phyloP scores from a whole-genome alignment of 179 eudicot genomes.

The Sideroxylon spinosum region DNA sequence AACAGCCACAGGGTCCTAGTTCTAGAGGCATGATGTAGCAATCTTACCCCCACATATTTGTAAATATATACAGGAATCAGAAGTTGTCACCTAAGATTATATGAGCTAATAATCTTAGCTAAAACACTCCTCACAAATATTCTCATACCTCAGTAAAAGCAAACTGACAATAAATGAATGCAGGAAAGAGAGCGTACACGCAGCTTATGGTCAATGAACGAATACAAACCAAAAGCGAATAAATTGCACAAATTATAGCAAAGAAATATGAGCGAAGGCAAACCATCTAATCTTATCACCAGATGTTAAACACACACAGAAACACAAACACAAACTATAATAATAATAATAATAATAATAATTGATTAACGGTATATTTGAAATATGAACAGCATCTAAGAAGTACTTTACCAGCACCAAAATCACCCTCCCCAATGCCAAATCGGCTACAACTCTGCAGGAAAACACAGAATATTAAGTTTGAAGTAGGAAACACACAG shows the following conservation, averaged over 20 bases:
- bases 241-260: neutral
- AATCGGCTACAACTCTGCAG: constrained; percentile 70
- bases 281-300: neutral
- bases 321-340: too few species aligned
- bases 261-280: neutral
- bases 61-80: neutral
- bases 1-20: neutral
- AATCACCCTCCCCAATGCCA: constrained; percentile 64
- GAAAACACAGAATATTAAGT: neutral
- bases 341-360: neutral
- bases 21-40: neutral
- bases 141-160: neutral
- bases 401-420: constrained; percentile 56
- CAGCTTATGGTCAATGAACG: neutral
- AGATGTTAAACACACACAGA: too few species aligned
- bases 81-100: neutral
- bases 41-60: neutral
- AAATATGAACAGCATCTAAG: neutral
- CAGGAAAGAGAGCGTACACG: neutral
- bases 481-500: neutral
- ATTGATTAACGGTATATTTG: neutral
- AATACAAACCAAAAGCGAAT: neutral
- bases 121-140: neutral
- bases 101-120: neutral
- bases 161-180: neutral